A percentile compares a stretch with the other conserved stretches of the same genome.
phyloP scores from a whole-genome alignment of 2,329 filamentous ascomycete genomes.

The Diplodia mutila region DNA sequence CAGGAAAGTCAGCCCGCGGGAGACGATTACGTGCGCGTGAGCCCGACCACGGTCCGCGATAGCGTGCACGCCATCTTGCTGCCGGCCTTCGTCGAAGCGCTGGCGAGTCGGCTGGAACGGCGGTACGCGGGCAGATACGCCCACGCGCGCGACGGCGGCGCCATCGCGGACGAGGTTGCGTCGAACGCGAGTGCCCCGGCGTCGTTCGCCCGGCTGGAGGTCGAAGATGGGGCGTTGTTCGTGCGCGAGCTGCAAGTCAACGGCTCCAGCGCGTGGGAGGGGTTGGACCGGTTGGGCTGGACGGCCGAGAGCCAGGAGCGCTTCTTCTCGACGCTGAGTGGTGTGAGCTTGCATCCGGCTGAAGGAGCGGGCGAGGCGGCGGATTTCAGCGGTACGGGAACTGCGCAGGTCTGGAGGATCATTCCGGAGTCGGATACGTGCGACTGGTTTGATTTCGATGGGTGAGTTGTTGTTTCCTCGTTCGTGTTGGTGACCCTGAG shows the following conservation, averaged over 20 bases:
- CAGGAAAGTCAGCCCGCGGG: conserved; percentile 12
- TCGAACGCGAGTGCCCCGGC: not conserved
- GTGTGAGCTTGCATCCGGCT: conserved; percentile 35
- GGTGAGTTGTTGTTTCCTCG: conserved; percentile 28
- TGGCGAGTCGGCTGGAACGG: conserved; percentile 27
- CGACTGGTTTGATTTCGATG: conserved; percentile 41
- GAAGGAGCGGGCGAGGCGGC: conserved; percentile 29
- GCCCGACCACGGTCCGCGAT: conserved; percentile 30
- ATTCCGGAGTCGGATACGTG: conserved; percentile 34
- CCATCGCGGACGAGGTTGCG: conserved; percentile 31
- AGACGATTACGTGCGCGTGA: conserved; percentile 29
- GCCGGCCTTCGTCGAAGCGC: conserved; percentile 35
- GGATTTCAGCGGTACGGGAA: conserved; percentile 18
- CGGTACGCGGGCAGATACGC: conserved; percentile 35
- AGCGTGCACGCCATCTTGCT: conserved; percentile 34
- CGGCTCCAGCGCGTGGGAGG: conserved; percentile 36
- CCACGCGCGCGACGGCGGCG: conserved; percentile 29
- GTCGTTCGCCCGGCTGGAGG: conserved; percentile 31
- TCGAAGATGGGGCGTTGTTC: conserved; percentile 35
- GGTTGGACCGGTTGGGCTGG: conserved; percentile 36
- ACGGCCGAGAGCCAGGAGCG: conserved; percentile 28
- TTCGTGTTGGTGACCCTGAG: not conserved
- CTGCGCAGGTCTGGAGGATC: conserved; percentile 37
- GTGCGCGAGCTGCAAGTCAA: conserved; percentile 36
- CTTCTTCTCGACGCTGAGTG: conserved; percentile 34